phyloP scores from a whole-genome alignment of 352 stramenopile genomes.

The Phytophthora cajani region DNA sequence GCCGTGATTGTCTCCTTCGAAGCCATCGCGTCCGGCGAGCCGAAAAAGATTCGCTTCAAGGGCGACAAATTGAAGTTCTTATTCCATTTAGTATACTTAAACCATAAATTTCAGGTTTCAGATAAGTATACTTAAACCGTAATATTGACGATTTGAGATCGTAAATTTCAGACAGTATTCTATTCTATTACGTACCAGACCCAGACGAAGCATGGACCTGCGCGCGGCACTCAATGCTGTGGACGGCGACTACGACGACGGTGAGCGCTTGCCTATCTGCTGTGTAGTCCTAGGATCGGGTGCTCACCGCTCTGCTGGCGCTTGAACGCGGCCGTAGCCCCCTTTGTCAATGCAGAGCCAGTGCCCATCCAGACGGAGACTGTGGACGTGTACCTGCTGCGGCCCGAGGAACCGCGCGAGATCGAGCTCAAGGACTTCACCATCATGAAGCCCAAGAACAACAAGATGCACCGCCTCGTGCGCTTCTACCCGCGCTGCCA shows the following conservation, averaged over 20 bases:
- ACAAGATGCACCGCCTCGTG: constrained; percentile 76
- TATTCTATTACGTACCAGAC: too few species aligned
- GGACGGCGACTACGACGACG: constrained; percentile 31
- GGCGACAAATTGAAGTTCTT: too few species aligned
- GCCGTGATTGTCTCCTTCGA: not conserved
- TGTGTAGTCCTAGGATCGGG: not conserved
- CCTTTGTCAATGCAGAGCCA: constrained; percentile 14
- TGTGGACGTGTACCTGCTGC: constrained; percentile 79
- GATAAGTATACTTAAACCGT: too few species aligned
- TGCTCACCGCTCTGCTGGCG: not conserved
- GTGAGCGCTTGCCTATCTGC: constrained; percentile 9
- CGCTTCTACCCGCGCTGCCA: constrained; percentile 70
- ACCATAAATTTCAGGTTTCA: too few species aligned
- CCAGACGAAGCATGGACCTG: constrained; percentile 23
- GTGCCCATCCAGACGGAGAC: constrained; percentile 52
- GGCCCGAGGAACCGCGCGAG: constrained; percentile 64
- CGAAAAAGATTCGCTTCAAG: not conserved
- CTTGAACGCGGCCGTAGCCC: not conserved
- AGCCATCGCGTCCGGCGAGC: constrained; percentile 15
- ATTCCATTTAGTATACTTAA: too few species aligned
- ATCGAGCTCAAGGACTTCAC: constrained; percentile 83
- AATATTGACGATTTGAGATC: not conserved
- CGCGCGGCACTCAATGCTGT: constrained; percentile 34
- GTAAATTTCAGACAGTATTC: too few species aligned
- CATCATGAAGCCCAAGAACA: constrained; percentile 85